These are phyloP conservation scores for Sphaceloma murrayae DNA, from an alignment of 2,329 filamentous ascomycete genomes.

Conservation along the genomic window DNA sequence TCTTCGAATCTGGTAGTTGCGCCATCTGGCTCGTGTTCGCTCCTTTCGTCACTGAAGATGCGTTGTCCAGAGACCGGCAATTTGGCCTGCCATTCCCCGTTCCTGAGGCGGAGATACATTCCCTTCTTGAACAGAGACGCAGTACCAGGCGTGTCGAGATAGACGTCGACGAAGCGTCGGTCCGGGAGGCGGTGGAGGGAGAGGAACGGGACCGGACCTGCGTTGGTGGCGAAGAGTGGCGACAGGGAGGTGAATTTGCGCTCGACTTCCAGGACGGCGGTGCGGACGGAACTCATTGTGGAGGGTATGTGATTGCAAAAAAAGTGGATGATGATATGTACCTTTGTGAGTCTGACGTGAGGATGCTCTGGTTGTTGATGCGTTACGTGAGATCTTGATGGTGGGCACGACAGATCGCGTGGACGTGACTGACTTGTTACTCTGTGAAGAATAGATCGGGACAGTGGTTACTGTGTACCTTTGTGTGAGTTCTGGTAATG, in stretches of 20 bases:
- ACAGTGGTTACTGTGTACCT: too few relatives aligned
- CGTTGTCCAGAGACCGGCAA: neutral
- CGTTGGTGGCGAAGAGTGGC: slow-evolving; percentile 2
- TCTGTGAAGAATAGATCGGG: too few relatives aligned
- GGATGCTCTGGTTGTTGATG: too few relatives aligned
- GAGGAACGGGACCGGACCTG: neutral
- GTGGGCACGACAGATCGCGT: too few relatives aligned
- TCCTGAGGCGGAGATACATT: slow-evolving; percentile 20
- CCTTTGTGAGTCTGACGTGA: too few relatives aligned
- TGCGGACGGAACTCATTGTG: neutral
- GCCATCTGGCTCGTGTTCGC: too few relatives aligned
- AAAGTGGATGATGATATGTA: neutral
- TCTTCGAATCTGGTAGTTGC: neutral
- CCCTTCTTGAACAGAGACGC: slow-evolving; percentile 17
- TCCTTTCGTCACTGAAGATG: too few relatives aligned
- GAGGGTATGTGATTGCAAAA: neutral
- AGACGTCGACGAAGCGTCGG: slow-evolving; percentile 20
- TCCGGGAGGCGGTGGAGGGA: neutral
- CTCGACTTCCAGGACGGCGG: slow-evolving; percentile 20
- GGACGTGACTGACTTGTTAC: too few relatives aligned
- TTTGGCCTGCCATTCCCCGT: slow-evolving; percentile 5
- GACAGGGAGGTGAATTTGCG: slow-evolving; percentile 19
- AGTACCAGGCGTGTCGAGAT: slow-evolving; percentile 18
- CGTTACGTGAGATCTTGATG: too few relatives aligned
- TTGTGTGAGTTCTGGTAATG: too few relatives aligned